A percentile compares a stretch with the other conserved stretches of the same genome.
These are phyloP conservation scores for Actinomortierella ambigua DNA, from an alignment of 371 early-diverging fungal genomes.

Conservation along the genomic window DNA sequence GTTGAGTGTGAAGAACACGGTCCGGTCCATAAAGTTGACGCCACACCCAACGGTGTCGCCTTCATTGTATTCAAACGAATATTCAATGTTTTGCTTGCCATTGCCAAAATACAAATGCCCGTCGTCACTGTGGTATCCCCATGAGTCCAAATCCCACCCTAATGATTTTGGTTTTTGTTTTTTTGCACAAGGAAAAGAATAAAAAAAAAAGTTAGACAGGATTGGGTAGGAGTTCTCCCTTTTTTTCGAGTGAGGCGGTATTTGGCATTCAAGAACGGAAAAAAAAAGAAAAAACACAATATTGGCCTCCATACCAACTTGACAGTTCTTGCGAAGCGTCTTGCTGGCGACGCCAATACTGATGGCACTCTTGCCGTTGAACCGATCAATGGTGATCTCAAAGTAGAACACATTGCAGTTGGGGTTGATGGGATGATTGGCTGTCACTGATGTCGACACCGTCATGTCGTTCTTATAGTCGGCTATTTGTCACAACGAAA, in stretches of 20 bases:
- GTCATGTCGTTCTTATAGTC: constrained; percentile 45
- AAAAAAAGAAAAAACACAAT: background rate
- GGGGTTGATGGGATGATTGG: constrained; percentile 43
- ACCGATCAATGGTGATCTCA: constrained; percentile 31
- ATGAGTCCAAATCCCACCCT: constrained; percentile 44
- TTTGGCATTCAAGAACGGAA: background rate
- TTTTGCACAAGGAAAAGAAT: background rate
- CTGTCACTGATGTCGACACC: constrained; percentile 39
- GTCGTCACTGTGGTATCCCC: constrained; percentile 43
- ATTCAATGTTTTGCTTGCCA: constrained; percentile 33
- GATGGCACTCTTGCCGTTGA: constrained; percentile 39
- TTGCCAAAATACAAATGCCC: constrained; percentile 41
- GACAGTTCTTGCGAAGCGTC: constrained; percentile 37
- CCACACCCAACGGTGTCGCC: constrained; percentile 40
- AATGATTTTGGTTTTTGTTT: too few species aligned
- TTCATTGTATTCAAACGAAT: constrained; percentile 22
- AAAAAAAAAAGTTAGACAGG: background rate
- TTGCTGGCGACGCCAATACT: constrained; percentile 43
- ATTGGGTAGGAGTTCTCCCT: background rate
- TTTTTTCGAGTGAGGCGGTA: background rate
- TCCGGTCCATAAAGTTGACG: constrained; percentile 30
- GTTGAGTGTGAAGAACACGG: constrained; percentile 40
- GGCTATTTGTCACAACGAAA: constrained; percentile 6
- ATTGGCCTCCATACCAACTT: constrained; percentile 46
- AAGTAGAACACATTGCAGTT: constrained; percentile 31